phyloP scores from a whole-genome alignment of 257 asterid genomes.

The Fraxinus americana region DNA sequence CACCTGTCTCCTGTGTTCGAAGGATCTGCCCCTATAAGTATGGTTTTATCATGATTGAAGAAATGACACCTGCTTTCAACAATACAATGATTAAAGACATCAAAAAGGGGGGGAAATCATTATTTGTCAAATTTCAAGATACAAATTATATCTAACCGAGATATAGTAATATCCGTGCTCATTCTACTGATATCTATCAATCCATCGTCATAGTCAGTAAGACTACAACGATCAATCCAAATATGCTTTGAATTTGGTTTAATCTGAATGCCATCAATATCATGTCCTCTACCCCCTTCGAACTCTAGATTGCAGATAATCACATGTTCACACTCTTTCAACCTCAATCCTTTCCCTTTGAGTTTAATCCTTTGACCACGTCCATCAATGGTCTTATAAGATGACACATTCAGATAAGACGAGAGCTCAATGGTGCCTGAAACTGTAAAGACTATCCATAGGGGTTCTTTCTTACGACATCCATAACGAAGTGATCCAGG shows the following conservation, averaged over 20 bases:
- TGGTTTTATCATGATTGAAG: conserved; percentile 72
- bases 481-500: conserved; percentile 92
- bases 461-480: conserved; percentile 73
- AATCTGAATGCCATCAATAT: conserved; percentile 81
- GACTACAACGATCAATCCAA: conserved; percentile 94
- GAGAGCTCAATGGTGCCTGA: conserved; percentile 83
- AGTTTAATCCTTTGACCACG: conserved; percentile 77
- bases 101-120: background rate
- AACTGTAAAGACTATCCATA: conserved; percentile 78
- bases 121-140: background rate
- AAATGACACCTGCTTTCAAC: conserved; percentile 66
- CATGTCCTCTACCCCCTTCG: conserved; percentile 76
- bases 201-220: conserved; percentile 73
- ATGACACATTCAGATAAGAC: conserved; percentile 64
- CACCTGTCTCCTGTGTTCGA: conserved; percentile 65
- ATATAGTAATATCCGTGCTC: conserved; percentile 85
- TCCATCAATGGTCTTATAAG: conserved; percentile 85
- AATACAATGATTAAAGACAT: background rate
- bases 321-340: conserved; percentile 86
- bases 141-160: conserved; percentile 51
- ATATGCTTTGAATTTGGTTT: conserved; percentile 77
- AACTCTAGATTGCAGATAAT: conserved; percentile 73
- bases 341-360: conserved; percentile 74
- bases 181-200: conserved; percentile 69
- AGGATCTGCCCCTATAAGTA: conserved; percentile 83